Conservation (phyloP, 352 stramenopile species). For the Phytophthora meadii region DNA sequence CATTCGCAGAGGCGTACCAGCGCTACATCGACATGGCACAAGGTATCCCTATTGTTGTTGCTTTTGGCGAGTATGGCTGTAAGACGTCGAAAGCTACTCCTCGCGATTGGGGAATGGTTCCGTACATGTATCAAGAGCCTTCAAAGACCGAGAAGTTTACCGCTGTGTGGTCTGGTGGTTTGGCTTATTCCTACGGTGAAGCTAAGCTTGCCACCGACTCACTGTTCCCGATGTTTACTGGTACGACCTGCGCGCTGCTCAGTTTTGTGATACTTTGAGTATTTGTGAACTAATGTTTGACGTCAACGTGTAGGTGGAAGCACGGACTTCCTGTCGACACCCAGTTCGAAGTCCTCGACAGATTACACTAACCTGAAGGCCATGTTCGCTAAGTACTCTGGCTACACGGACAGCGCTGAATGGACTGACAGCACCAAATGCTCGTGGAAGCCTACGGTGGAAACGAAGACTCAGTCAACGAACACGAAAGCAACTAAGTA, state of each 20-base stretch:
- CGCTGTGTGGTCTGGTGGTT: constrained; percentile 82
- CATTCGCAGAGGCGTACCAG: constrained; percentile 75
- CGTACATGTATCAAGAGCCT: constrained; percentile 81
- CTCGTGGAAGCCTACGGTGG: constrained; percentile 62
- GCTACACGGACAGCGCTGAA: constrained; percentile 55
- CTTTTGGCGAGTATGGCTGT: constrained; percentile 85
- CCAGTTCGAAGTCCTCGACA: constrained; percentile 60
- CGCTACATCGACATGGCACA: constrained; percentile 75
- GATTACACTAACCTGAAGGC: constrained; percentile 84
- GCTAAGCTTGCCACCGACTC: constrained; percentile 74
- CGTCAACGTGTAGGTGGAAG: constrained; percentile 52
- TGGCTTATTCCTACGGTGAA: constrained; percentile 89
- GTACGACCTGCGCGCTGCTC: constrained; percentile 27
- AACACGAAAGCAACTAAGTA: constrained; percentile 63
- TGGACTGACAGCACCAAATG: constrained; percentile 74
- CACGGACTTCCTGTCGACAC: constrained; percentile 63
- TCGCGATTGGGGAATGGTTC: constrained; percentile 80
- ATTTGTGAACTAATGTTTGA: constrained; percentile 20
- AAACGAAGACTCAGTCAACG: constrained; percentile 59
- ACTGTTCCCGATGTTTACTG: constrained; percentile 85
- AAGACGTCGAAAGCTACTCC: constrained; percentile 53
- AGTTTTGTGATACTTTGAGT: background rate
- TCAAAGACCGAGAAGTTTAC: constrained; percentile 71
- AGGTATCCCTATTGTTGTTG: constrained; percentile 83
- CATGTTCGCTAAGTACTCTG: constrained; percentile 68